Base-by-base conservation (phyloP, 768 basidiomycete genomes). In the Mycena galericulata region DNA sequence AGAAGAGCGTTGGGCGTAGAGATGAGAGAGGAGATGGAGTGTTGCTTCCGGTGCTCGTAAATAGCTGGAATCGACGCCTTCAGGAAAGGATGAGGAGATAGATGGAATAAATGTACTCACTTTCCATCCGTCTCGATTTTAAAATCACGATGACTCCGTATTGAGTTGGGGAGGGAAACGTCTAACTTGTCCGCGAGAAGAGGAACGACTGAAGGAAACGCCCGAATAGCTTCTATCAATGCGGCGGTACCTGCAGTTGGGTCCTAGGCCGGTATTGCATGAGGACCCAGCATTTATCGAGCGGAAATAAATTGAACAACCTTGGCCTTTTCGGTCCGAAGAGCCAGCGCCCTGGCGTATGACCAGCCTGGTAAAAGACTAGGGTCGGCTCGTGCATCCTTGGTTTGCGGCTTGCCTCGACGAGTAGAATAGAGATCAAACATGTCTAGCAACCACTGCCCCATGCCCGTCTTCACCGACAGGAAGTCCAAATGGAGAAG, bases 101-200 rank as follows among this genome's bases (percentile, higher is more conserved):
- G n/a, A 24, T 5, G 14, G 20, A 22, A 15, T 11, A n/a, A 12
- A 55, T 11, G 10, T 24, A 74, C 87, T n/a, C 69, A 93, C 93
- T 79, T 83, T 24, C 84, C 85, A 46, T 92, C 92, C 0, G 90
- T 90, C 64, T 90, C 83, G 26, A 97, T 89, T 69, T 87, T 85
- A 75, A 95, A 92, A 24, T 89, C 87, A 5, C 81, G 82, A 74
- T 92, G 89, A 0, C 82, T 77, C 17, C 92, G 82, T 14, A 94
- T 83, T 3, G 86, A 80, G 2, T 80, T 77, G 5, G 93, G 83
- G 2, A 97, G 79, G 6, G 82, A 75, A 4, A 92, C 86, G 20
- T 96, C 95, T 10, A 93, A 85, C 76, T 96, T 96, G 76, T 97
- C 95, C 3, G 94, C 94, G 1, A 98, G 80, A 7, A 97, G 83